A percentile compares a stretch with the other conserved stretches of the same genome.
phyloP scores from a whole-genome alignment of 768 basidiomycete species.

The Panaeolus cyanescens region DNA sequence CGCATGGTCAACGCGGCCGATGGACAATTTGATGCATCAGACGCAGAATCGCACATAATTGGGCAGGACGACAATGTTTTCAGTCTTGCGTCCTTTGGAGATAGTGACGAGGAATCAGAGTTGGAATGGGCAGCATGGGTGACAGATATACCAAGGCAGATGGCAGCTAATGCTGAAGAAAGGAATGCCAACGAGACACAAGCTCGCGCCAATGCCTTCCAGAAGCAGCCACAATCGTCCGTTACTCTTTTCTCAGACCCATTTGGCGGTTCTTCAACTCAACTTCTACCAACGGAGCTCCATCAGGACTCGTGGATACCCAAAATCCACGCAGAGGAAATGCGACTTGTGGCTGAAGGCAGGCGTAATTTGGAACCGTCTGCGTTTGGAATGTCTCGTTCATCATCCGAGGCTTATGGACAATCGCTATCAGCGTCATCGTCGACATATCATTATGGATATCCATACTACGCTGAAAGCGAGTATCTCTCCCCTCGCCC shows the following conservation, averaged over 20 bases:
- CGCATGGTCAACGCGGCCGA: not conserved
- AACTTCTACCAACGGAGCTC: not conserved
- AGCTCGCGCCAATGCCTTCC: not conserved
- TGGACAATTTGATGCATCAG: not conserved
- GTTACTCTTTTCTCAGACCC: not conserved
- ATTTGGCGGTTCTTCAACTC: not conserved
- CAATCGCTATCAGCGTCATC: not conserved
- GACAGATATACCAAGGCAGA: slow-evolving; percentile 49
- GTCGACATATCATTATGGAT: not conserved
- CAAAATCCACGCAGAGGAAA: slow-evolving; percentile 17
- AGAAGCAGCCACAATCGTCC: not conserved
- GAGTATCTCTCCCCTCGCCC: slow-evolving; percentile 1
- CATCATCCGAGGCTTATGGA: not conserved
- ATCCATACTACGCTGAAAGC: not conserved
- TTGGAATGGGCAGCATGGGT: slow-evolving; percentile 71
- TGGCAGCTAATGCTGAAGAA: slow-evolving; percentile 19
- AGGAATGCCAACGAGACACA: not conserved
- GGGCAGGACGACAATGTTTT: slow-evolving; percentile 1
- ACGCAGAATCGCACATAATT: not conserved
- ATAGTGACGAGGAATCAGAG: slow-evolving; percentile 50
- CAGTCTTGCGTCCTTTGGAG: slow-evolving; percentile 17
- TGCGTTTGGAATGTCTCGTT: slow-evolving; percentile 8
- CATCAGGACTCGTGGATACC: not conserved
- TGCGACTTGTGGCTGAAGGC: slow-evolving; percentile 12
- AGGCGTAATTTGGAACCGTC: slow-evolving; percentile 16